Evolutionary conservation across 306 rosid species (phyloP), one percentile per base, ranked within the genome.

Genomic region (Vicia faba): DNA sequence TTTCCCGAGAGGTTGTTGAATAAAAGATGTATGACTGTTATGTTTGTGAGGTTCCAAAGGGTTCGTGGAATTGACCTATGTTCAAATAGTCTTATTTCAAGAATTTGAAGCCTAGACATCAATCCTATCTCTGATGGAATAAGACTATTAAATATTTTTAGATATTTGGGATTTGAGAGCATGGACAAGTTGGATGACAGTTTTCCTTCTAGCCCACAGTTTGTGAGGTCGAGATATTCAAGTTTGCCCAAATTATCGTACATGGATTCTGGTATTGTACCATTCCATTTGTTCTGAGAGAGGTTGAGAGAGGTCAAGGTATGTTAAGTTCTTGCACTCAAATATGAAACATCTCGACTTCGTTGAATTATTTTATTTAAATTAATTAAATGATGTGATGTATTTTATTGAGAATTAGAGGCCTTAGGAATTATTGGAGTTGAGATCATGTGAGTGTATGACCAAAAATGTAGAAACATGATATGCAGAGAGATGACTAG

Each of bases 261-360:
- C 28, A 83, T 14, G 33, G 62, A 39, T 58, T 88, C 82, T 50
- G 91, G 87, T 53, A 89, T 81, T 33, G 50, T 78, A 64, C 80
- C 78, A 16, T 66, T 72, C 43, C 82, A 74, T 0, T 0, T 0
- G 54, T 82, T 85, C 1, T n/a, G 10, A 23, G 96, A 85, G 73
- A 90, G 64, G 38, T 90, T n/a, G 10, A 23, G 96, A 85, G 73
- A 90, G 64, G 38, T 90, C 91, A 11, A 87, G 80, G 76, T 51
- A 85, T 0, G 88, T 80, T 79, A 87, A 54, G 73, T 84, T 84
- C 16, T 64, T 38, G 43, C 89, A 90, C 35, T 73, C 69, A 0
- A 71, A 2, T 70, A 89, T 72, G 68, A 87, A 87, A n/a, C 76
- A n/a, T n/a, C n/a, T n/a, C n/a, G n/a, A n/a, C n/a, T n/a, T n/a